These are phyloP conservation scores for Globisporangium paddicum DNA, from an alignment of 352 stramenopile genomes.

Conservation along the genomic window DNA sequence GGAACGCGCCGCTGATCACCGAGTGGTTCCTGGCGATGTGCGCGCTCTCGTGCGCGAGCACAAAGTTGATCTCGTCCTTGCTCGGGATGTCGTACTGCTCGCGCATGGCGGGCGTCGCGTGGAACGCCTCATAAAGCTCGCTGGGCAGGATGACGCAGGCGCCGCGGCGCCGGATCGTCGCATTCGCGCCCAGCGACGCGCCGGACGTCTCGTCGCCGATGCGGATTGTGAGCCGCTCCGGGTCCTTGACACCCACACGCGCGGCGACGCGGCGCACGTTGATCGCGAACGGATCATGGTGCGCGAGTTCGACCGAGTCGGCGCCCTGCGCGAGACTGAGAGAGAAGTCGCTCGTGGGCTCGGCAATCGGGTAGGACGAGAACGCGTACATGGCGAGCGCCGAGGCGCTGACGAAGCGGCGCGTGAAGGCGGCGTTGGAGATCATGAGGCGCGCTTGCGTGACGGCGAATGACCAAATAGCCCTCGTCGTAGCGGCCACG, in stretches of 20 bases:
- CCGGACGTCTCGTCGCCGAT: conserved; percentile 57
- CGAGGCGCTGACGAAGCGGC: conserved; percentile 29
- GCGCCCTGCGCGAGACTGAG: conserved; percentile 51
- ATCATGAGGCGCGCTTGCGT: conserved; percentile 21
- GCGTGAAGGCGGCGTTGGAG: conserved; percentile 23
- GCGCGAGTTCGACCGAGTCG: conserved; percentile 50
- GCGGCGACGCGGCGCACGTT: conserved; percentile 61
- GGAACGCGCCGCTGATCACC: conserved; percentile 51
- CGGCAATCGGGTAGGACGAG: conserved; percentile 45
- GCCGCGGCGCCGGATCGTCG: conserved; percentile 42
- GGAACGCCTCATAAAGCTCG: conserved; percentile 80
- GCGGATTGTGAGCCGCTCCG: conserved; percentile 60
- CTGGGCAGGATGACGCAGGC: conserved; percentile 70
- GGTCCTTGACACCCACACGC: conserved; percentile 59
- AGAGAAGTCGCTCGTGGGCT: conserved; percentile 57
- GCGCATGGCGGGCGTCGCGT: conserved; percentile 41
- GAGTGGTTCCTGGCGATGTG: conserved; percentile 83
- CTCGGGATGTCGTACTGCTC: conserved; percentile 52
- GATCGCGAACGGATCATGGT: conserved; percentile 50
- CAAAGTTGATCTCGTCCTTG: conserved; percentile 78
- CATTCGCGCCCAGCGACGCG: conserved; percentile 61
- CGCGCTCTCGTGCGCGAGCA: conserved; percentile 74
- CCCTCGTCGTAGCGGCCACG: neutral
- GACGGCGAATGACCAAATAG: conserved; percentile 28
- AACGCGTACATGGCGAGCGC: conserved; percentile 36